phyloP scores from a whole-genome alignment of 2,329 filamentous ascomycete species.

The Ophiostoma tasmaniense region DNA sequence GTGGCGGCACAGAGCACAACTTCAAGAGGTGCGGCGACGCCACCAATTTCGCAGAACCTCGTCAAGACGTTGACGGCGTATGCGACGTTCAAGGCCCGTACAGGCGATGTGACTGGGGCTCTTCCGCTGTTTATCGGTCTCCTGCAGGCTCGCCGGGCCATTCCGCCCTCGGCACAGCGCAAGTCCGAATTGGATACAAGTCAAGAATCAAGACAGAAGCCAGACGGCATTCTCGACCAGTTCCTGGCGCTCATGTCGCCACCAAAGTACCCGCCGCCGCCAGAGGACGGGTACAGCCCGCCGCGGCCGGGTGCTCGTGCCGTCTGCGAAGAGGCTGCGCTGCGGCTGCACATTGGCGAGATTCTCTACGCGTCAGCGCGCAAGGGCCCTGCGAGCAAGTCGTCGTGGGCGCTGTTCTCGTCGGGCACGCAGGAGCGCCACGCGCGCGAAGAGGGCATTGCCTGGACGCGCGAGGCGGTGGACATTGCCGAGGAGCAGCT shows the following conservation, averaged over 20 bases:
- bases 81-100: slow-evolving; percentile 67
- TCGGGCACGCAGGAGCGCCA: slow-evolving; percentile 34
- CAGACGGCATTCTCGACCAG: background rate
- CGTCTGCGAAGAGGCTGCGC: slow-evolving; percentile 73
- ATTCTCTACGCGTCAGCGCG: slow-evolving; percentile 62
- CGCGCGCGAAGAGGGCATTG: slow-evolving; percentile 59
- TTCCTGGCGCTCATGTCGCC: slow-evolving; percentile 11
- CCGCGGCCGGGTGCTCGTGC: slow-evolving; percentile 57
- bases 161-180: slow-evolving; percentile 28
- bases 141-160: slow-evolving; percentile 66
- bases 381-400: slow-evolving; percentile 17
- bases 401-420: slow-evolving; percentile 37
- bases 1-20: slow-evolving; percentile 6
- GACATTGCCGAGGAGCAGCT: slow-evolving; percentile 66
- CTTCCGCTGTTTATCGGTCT: slow-evolving; percentile 81
- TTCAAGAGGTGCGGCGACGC: slow-evolving; percentile 37
- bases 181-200: background rate
- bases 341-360: slow-evolving; percentile 88
- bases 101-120: slow-evolving; percentile 56
- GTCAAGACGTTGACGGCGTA: slow-evolving; percentile 67
- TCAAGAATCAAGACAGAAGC: background rate
- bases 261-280: slow-evolving; percentile 56
- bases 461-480: slow-evolving; percentile 85
- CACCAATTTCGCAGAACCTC: slow-evolving; percentile 53
- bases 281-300: slow-evolving; percentile 58